Conservation (phyloP, 2,329 filamentous ascomycete species). For the Pestalotiopsis fici region DNA sequence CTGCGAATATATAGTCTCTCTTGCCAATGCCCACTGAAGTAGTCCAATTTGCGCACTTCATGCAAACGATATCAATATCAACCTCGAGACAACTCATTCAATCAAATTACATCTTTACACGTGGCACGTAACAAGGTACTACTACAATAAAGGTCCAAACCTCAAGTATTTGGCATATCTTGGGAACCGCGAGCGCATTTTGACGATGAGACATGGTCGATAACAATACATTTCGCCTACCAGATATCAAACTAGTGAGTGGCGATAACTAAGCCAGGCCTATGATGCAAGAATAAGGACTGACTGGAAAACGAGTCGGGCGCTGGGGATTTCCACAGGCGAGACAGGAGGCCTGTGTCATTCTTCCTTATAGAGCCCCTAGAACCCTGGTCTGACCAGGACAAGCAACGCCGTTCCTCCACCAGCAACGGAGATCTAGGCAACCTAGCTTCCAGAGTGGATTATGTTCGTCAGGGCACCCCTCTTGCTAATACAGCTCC, state of each 20-base stretch:
- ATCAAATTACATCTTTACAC: background rate
- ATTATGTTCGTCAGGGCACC: background rate
- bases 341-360: no score
- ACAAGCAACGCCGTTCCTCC: background rate
- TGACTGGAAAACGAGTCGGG: background rate
- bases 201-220: background rate
- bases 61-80: background rate
- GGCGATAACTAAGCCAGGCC: background rate
- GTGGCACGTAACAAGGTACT: background rate
- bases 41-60: conserved; percentile 7
- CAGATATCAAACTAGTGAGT: background rate
- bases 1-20: background rate
- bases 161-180: background rate
- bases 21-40: background rate
- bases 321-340: background rate
- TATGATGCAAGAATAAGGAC: background rate
- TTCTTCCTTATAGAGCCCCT: background rate
- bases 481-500: background rate
- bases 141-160: background rate
- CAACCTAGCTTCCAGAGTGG: conserved; percentile 5
- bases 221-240: background rate
- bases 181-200: background rate
- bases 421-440: conserved; percentile 1
- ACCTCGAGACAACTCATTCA: background rate
- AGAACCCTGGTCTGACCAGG: background rate